phyloP scores from a whole-genome alignment of 23 red algal genomes.

The Agarophyton chilense region DNA sequence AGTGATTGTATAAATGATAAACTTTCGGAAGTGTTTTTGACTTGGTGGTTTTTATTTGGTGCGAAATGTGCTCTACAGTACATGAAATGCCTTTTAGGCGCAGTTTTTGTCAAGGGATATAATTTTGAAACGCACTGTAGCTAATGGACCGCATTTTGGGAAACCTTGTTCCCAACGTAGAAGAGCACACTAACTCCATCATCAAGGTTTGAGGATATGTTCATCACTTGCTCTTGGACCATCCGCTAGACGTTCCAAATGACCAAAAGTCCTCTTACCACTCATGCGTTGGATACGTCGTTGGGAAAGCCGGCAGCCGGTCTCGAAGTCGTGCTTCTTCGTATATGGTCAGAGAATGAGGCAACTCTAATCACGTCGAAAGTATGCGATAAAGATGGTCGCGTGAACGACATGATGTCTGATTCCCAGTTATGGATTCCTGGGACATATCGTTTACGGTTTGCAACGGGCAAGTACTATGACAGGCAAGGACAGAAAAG shows the following conservation, averaged over 20 bases:
- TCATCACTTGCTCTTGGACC: no score
- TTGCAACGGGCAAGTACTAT: conserved; percentile 67
- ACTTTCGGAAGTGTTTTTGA: no score
- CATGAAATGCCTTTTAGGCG: no score
- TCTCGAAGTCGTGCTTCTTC: conserved; percentile 37
- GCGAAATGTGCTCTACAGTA: no score
- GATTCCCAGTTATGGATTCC: conserved; percentile 5
- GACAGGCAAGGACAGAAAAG: conserved; percentile 33
- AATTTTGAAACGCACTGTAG: no score
- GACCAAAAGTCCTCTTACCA: conserved; percentile 66
- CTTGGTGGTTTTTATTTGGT: no score
- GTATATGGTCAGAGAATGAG: not conserved
- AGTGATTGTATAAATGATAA: no score
- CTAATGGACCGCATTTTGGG: no score
- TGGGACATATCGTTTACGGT: conserved; percentile 74
- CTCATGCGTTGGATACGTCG: conserved; percentile 81
- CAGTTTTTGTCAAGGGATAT: no score
- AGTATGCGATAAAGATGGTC: conserved; percentile 52
- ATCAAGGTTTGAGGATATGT: no score
- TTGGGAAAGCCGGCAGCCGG: conserved; percentile 64
- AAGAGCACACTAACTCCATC: no score
- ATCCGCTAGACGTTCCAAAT: not conserved
- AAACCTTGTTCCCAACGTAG: no score
- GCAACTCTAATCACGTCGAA: conserved; percentile 9
- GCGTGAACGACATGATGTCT: conserved; percentile 59